These are phyloP conservation scores for Penicillium thymicola DNA, from an alignment of 2,329 filamentous ascomycete genomes.

Conservation along the genomic window DNA sequence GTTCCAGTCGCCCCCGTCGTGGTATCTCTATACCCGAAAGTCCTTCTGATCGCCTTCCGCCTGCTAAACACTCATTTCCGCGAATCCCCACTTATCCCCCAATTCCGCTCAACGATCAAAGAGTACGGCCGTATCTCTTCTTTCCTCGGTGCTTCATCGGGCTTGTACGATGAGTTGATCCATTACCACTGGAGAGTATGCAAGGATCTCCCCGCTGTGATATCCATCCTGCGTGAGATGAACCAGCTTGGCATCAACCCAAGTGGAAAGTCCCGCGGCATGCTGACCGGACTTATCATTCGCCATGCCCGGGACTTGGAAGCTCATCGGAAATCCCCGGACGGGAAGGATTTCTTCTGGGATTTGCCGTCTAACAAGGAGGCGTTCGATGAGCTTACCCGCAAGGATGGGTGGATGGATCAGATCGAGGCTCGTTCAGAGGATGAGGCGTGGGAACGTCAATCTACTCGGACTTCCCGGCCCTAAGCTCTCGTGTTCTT, in stretches of 20 bases:
- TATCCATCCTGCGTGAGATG: constrained; percentile 44
- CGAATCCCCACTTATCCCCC: constrained; percentile 38
- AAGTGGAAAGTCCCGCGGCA: constrained; percentile 31
- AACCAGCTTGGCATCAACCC: constrained; percentile 41
- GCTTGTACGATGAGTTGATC: constrained; percentile 46
- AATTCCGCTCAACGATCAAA: constrained; percentile 42
- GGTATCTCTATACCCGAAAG: constrained; percentile 40
- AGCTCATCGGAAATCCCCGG: constrained; percentile 1
- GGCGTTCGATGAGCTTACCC: constrained; percentile 27
- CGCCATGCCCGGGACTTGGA: constrained; percentile 25
- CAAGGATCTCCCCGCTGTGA: constrained; percentile 40
- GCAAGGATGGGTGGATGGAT: constrained; percentile 28
- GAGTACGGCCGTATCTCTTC: constrained; percentile 41
- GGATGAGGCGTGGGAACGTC: neutral
- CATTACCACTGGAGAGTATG: constrained; percentile 43
- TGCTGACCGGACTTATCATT: constrained; percentile 32
- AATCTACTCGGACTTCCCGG: neutral
- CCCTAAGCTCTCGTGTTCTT: neutral
- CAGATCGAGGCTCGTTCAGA: constrained; percentile 12
- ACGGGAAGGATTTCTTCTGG: constrained; percentile 28
- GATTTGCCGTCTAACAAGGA: constrained; percentile 31
- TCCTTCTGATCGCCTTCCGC: constrained; percentile 41
- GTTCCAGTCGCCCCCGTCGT: constrained; percentile 34
- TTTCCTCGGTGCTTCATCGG: constrained; percentile 41
- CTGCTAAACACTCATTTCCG: constrained; percentile 42